A percentile compares a stretch with the other conserved stretches of the same genome.
These are phyloP conservation scores for Plectosphaerella plurivora DNA, from an alignment of 2,329 filamentous ascomycete genomes.

Conservation along the genomic window DNA sequence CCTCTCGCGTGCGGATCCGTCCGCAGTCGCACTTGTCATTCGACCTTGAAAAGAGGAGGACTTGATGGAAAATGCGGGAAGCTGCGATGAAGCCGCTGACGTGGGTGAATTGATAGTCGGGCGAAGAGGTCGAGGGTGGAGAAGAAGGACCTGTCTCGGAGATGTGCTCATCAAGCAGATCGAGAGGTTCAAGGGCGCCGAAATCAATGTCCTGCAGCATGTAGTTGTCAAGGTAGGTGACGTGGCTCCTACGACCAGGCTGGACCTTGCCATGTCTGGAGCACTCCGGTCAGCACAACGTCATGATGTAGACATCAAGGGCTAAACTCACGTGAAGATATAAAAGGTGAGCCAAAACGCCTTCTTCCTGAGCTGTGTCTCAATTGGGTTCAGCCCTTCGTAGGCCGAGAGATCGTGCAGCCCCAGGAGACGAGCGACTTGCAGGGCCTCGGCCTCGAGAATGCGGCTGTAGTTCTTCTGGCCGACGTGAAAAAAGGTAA, in stretches of 20 bases:
- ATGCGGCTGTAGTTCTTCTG: constrained; percentile 28
- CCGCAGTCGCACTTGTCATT: constrained; percentile 9
- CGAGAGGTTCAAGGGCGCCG: constrained; percentile 23
- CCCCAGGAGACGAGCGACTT: constrained; percentile 24
- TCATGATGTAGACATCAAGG: background rate
- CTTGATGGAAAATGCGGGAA: constrained; percentile 20
- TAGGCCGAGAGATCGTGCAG: constrained; percentile 25
- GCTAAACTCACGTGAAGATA: constrained; percentile 14
- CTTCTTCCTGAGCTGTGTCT: constrained; percentile 29
- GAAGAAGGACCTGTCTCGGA: constrained; percentile 12
- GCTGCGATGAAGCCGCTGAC: constrained; percentile 21
- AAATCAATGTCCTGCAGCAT: constrained; percentile 22
- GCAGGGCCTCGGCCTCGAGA: constrained; percentile 28
- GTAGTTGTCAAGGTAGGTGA: constrained; percentile 22
- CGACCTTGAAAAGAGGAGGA: constrained; percentile 5
- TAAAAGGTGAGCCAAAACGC: constrained; percentile 31
- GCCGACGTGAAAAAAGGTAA: constrained; percentile 27
- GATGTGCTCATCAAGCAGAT: constrained; percentile 27
- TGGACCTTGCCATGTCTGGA: constrained; percentile 15
- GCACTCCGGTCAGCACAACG: too few relatives aligned
- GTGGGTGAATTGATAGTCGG: constrained; percentile 12
- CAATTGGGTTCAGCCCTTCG: constrained; percentile 23
- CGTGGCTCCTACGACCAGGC: constrained; percentile 12
- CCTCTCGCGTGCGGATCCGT: constrained; percentile 5
- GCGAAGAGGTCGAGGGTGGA: constrained; percentile 6